Percentiles rank a stretch among this genome's conserved stretches.
phyloP scores from a whole-genome alignment of 73 alveolate genomes.

The Tetrahymena borealis region DNA sequence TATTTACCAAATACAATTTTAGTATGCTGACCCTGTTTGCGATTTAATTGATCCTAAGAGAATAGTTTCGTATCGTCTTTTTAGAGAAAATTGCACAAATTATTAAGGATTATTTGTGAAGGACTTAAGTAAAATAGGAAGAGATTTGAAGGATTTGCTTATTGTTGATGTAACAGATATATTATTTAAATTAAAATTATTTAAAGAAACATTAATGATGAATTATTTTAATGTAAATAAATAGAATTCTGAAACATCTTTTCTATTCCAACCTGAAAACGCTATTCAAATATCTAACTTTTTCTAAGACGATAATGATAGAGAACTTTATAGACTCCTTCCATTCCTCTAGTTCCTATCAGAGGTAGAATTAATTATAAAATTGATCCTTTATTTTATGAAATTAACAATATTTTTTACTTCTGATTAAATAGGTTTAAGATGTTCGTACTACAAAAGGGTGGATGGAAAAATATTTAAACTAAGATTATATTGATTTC shows the following conservation, averaged over 20 bases:
- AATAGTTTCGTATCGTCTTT: constrained; percentile 26
- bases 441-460: background rate
- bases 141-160: constrained; percentile 45
- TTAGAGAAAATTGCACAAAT: constrained; percentile 46
- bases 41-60: constrained; percentile 44
- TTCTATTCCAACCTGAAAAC: constrained; percentile 72
- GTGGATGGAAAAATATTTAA: background rate
- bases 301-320: constrained; percentile 39
- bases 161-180: constrained; percentile 45
- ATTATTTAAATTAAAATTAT: background rate
- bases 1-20: background rate
- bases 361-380: no score
- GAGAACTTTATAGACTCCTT: constrained; percentile 13
- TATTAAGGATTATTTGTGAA: constrained; percentile 45
- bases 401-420: no score
- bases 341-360: constrained; percentile 39
- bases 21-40: constrained; percentile 65
- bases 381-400: no score
- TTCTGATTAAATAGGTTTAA: no score
- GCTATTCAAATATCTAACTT: constrained; percentile 66
- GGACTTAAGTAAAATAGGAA: constrained; percentile 49
- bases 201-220: no score
- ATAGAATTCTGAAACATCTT: constrained; percentile 72
- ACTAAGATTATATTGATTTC: background rate
- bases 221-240: background rate